phyloP scores from a whole-genome alignment of 2,329 filamentous ascomycete species.

The Monosporascus sp. region DNA sequence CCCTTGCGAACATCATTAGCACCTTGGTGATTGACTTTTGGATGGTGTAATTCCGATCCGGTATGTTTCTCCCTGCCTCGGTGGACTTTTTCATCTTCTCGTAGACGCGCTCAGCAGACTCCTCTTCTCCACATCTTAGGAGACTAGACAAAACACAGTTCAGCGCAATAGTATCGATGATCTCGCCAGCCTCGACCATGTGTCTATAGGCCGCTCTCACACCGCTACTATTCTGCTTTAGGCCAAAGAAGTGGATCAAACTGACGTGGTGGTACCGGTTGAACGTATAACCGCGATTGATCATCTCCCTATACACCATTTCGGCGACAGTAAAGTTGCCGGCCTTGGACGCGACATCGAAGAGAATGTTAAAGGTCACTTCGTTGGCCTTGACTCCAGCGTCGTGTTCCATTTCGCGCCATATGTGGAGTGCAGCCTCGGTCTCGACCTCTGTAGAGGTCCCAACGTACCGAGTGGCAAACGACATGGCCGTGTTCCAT shows the following conservation, averaged over 20 bases:
- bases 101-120: slow-evolving; percentile 76
- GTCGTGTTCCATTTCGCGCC: slow-evolving; percentile 82
- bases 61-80: slow-evolving; percentile 31
- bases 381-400: slow-evolving; percentile 60
- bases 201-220: slow-evolving; percentile 74
- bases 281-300: slow-evolving; percentile 57
- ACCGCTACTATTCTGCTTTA: slow-evolving; percentile 65
- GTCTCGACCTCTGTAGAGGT: slow-evolving; percentile 53
- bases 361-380: slow-evolving; percentile 91
- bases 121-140: slow-evolving; percentile 68
- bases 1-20: slow-evolving; percentile 51
- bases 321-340: slow-evolving; percentile 81
- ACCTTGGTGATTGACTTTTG: slow-evolving; percentile 47
- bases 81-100: slow-evolving; percentile 70
- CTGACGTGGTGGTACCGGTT: slow-evolving; percentile 79
- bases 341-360: slow-evolving; percentile 80
- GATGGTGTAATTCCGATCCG: slow-evolving; percentile 40
- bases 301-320: slow-evolving; percentile 79
- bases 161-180: slow-evolving; percentile 80
- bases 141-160: slow-evolving; percentile 82
- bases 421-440: slow-evolving; percentile 67
- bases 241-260: slow-evolving; percentile 77
- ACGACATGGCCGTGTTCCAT: slow-evolving; percentile 81
- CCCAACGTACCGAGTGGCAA: slow-evolving; percentile 67
- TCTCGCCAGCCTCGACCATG: slow-evolving; percentile 77